Evolutionary conservation across 23 red algal species (phyloP).

Genomic region (Chondrus crispus): DNA sequence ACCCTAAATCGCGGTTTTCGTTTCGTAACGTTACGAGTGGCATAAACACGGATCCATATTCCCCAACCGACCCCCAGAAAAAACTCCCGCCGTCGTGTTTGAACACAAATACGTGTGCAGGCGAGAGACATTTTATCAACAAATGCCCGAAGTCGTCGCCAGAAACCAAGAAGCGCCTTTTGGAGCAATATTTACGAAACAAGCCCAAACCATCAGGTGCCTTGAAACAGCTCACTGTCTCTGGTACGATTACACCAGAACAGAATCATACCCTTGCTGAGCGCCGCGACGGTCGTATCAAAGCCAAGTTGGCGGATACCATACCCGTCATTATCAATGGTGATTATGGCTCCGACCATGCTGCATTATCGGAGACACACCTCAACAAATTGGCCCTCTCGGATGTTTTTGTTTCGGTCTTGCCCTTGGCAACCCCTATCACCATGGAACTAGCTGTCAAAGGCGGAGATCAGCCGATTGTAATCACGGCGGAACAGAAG

Average conservation of each 20-base stretch:
- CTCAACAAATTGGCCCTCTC: neutral
- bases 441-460: neutral
- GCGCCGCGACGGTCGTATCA: too few species aligned
- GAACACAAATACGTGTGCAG: neutral
- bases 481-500: neutral
- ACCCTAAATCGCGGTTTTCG: too few species aligned
- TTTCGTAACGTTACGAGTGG: too few species aligned
- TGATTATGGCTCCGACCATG: neutral
- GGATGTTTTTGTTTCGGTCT: neutral
- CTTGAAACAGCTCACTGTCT: too few species aligned
- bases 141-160: neutral
- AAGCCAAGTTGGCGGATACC: neutral
- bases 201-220: too few species aligned
- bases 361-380: neutral
- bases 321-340: neutral
- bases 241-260: too few species aligned
- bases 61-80: too few species aligned
- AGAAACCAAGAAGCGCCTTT: too few species aligned
- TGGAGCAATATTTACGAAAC: too few species aligned
- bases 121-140: neutral
- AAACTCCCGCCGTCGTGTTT: neutral
- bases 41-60: too few species aligned
- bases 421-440: neutral
- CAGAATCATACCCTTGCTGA: too few species aligned
- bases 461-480: neutral